Evolutionary conservation across 441 rosid species (phyloP).

Genomic region (Theobroma grandiflorum): DNA sequence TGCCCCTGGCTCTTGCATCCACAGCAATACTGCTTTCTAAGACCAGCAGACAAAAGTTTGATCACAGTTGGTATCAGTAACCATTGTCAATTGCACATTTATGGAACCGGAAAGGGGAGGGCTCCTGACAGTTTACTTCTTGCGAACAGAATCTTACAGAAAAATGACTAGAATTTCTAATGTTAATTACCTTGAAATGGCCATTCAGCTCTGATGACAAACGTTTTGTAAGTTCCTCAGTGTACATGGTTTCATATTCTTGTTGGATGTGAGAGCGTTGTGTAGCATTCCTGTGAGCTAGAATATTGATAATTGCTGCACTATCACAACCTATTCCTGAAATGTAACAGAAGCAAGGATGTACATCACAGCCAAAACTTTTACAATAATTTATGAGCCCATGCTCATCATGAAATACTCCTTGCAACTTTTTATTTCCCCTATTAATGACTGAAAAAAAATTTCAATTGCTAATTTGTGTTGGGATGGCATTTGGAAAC

Average conservation of each 20-base stretch:
- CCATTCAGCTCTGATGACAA: slow-evolving; percentile 76
- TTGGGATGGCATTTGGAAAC: no score
- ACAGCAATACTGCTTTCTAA: slow-evolving; percentile 71
- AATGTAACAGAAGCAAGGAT: not conserved
- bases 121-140: not conserved
- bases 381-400: no score
- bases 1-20: slow-evolving; percentile 74
- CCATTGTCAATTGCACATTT: not conserved
- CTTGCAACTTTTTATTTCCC: no score
- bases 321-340: slow-evolving; percentile 78
- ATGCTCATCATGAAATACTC: no score
- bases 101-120: not conserved
- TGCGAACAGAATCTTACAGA: not conserved
- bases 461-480: no score
- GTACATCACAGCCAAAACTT: not conserved
- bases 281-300: slow-evolving; percentile 67
- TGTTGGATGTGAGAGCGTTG: slow-evolving; percentile 75
- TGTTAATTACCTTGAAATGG: slow-evolving; percentile 62
- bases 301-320: slow-evolving; percentile 59
- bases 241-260: slow-evolving; percentile 63
- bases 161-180: not conserved
- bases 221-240: slow-evolving; percentile 58
- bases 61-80: not conserved
- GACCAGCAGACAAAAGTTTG: not conserved
- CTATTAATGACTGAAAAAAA: no score